phyloP scores from a whole-genome alignment of 2,329 filamentous ascomycete genomes.

The Cladosporium halotolerans region DNA sequence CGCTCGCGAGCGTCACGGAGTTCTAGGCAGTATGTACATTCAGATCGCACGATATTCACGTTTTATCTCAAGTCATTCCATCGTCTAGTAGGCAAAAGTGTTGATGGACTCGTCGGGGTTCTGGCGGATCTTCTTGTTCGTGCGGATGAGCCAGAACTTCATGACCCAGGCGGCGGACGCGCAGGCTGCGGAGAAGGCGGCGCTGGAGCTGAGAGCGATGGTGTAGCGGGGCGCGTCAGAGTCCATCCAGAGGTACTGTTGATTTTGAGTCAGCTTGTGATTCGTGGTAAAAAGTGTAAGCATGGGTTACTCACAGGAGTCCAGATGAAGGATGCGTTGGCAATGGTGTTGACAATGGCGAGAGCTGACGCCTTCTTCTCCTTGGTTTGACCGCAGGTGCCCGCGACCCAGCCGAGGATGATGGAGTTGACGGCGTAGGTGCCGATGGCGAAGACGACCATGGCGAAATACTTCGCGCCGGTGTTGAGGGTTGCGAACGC shows the following conservation, averaged over 20 bases:
- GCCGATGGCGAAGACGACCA: constrained; percentile 20
- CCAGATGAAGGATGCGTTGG: constrained; percentile 45
- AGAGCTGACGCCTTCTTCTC: constrained; percentile 46
- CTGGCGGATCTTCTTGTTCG: constrained; percentile 35
- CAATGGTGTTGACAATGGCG: constrained; percentile 45
- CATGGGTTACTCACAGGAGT: constrained; percentile 29
- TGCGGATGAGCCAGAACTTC: constrained; percentile 34
- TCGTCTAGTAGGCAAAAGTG: constrained; percentile 24
- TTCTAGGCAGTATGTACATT: too few species aligned
- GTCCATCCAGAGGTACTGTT: constrained; percentile 42
- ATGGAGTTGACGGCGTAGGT: constrained; percentile 44
- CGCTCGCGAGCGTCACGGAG: too few species aligned
- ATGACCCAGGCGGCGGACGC: constrained; percentile 41
- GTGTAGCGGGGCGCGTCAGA: constrained; percentile 41
- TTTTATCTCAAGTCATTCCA: too few species aligned
- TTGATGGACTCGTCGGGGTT: constrained; percentile 25
- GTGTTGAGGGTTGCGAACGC: constrained; percentile 33
- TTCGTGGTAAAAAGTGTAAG: neutral
- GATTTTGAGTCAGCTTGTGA: neutral
- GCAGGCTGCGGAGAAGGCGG: constrained; percentile 39
- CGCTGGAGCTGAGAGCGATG: constrained; percentile 41
- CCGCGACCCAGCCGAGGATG: constrained; percentile 43
- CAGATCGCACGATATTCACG: too few species aligned
- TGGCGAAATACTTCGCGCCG: constrained; percentile 24
- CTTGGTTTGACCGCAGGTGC: constrained; percentile 42